Percentiles rank a stretch among this genome's conserved stretches.
phyloP scores from a whole-genome alignment of 2,329 filamentous ascomycete species.

The Diaporthe nobilis region DNA sequence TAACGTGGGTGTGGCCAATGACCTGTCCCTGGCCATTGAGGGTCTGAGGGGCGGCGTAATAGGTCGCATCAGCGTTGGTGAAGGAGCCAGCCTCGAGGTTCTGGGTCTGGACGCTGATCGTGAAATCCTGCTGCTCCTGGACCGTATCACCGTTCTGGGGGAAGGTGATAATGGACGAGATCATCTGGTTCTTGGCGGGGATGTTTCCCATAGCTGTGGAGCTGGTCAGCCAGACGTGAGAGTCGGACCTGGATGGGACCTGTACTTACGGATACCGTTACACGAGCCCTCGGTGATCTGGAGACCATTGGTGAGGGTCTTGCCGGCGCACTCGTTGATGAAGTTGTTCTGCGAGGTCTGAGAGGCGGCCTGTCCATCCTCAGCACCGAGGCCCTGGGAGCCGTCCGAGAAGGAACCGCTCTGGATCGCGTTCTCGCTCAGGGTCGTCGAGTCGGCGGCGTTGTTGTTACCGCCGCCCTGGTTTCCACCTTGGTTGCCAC shows the following conservation, averaged over 20 bases:
- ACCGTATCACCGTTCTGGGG: constrained; percentile 67
- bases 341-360: constrained; percentile 63
- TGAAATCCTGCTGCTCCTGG: constrained; percentile 62
- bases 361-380: constrained; percentile 37
- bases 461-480: constrained; percentile 36
- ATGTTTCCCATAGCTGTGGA: constrained; percentile 71
- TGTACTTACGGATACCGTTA: constrained; percentile 71
- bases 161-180: constrained; percentile 68
- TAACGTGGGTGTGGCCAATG: constrained; percentile 73
- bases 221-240: constrained; percentile 41
- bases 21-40: constrained; percentile 64
- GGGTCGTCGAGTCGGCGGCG: constrained; percentile 45
- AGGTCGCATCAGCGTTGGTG: constrained; percentile 72
- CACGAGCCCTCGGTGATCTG: constrained; percentile 73
- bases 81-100: constrained; percentile 71
- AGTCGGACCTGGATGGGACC: too few relatives aligned
- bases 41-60: constrained; percentile 72
- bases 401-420: constrained; percentile 53
- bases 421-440: constrained; percentile 50
- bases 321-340: constrained; percentile 72
- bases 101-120: constrained; percentile 64
- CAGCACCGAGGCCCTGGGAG: constrained; percentile 47
- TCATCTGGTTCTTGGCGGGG: constrained; percentile 67
- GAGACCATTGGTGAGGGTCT: constrained; percentile 71
- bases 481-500: constrained; percentile 16